Evolutionary conservation across 306 rosid genomes (phyloP), one percentile per base, ranked within the genome.

Genomic region (Trifolium dubium): DNA sequence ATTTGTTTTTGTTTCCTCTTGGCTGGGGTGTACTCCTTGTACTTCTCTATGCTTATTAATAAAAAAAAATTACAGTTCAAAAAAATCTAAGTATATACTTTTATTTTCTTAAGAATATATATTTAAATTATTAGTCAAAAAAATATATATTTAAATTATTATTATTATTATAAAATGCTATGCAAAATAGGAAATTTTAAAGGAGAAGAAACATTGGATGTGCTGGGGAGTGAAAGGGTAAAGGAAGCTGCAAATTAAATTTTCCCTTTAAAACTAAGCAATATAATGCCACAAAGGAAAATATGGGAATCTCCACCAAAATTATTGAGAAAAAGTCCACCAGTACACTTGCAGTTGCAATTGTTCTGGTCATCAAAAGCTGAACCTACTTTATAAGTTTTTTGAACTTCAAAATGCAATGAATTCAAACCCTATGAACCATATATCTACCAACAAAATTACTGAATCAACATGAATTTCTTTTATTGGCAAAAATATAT

Each of bases 301-400:
- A 71, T 35, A 72, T n/a, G n/a, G 88, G 85, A 80, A 81, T 78
- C 80, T 81, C 72, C 60, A 31, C 32, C 82, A 67, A 76, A 85
- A 85, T 87, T 83, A 87, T 85, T 78, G 92, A 77, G 12, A 79
- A 71, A 72, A 72, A 56, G 50, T 77, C 69, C 55, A 73, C 72
- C 53, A 70, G 53, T 73, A 78, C 71, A 74, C 76, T 23, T 81
- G 82, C 37, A 70, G 78, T 71, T 69, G 79, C 78, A 76, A 72
- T 40, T 31, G 50, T 59, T 61, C 74, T 71, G 73, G 76, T 66
- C 79, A 70, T 66, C 79, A 67, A 81, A 79, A 80, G 77, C 75
- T 62, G 73, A 77, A 54, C 78, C 79, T 51, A 58, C 78, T 82
- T 79, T 81, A 39, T 67, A 41, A 61, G 34, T 47, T 18, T 78